A percentile compares a stretch with the other conserved stretches of the same genome.
phyloP scores from a whole-genome alignment of 352 stramenopile genomes.

The Phytophthora constricta region DNA sequence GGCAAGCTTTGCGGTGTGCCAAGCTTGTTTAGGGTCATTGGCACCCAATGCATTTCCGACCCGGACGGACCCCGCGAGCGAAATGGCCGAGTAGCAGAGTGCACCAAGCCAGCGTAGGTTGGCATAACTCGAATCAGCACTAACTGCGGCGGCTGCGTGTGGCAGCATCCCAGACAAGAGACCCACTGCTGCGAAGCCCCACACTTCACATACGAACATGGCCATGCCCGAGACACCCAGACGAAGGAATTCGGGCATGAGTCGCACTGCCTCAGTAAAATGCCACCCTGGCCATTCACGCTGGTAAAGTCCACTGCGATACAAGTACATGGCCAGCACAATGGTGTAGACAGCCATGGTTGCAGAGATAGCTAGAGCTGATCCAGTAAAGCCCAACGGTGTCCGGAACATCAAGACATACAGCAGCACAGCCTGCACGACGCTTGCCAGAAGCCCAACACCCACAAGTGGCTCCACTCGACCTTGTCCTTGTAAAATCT shows the following conservation, averaged over 20 bases:
- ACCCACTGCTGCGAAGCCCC: constrained; percentile 79
- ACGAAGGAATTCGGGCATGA: constrained; percentile 78
- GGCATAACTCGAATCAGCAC: constrained; percentile 82
- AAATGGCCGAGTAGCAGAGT: constrained; percentile 55
- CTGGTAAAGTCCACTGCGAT: constrained; percentile 64
- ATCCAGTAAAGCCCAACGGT: constrained; percentile 73
- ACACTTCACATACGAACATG: constrained; percentile 90
- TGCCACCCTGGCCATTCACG: constrained; percentile 84
- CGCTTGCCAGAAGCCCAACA: constrained; percentile 72
- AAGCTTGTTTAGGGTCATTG: constrained; percentile 77
- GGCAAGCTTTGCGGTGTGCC: constrained; percentile 69
- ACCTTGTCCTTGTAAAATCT: constrained; percentile 87
- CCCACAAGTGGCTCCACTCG: constrained; percentile 87
- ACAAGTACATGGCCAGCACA: constrained; percentile 73
- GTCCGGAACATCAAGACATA: constrained; percentile 91
- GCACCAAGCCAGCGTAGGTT: constrained; percentile 76
- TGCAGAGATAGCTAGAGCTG: constrained; percentile 69
- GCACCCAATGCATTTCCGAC: constrained; percentile 88
- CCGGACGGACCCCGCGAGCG: constrained; percentile 75
- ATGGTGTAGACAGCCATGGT: constrained; percentile 67
- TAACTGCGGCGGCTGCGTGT: constrained; percentile 80
- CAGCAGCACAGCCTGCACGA: constrained; percentile 81
- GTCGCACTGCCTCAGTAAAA: constrained; percentile 57
- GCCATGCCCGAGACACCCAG: constrained; percentile 83
- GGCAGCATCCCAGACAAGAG: constrained; percentile 80